Base-by-base conservation (phyloP, 2,329 filamentous ascomycete genomes). In the Calonectria crousiana region DNA sequence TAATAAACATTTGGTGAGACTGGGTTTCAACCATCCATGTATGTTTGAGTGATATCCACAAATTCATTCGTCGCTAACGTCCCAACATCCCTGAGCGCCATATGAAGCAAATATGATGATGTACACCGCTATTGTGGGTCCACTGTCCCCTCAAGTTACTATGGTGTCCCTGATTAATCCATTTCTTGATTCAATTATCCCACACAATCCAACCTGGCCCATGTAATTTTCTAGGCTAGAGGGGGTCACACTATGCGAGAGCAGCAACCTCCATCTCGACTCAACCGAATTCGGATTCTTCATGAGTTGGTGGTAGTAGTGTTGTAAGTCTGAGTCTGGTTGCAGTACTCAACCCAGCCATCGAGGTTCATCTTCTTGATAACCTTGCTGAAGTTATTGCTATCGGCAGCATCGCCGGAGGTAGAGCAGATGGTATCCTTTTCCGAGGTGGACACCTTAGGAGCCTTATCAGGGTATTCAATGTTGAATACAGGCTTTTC, bases 401-500 rank as follows among this genome's bases (percentile, higher is more conserved):
- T 86, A 3, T 85, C 88, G 3, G 81, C 76, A 6, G 87, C 87
- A 18, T 81, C 78, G 28, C 82, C 84, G 52, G 76, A 71, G 49
- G 73, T 70, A 3, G 84, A 83, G 80, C 91, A 93, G 28, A 87
- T 86, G 9, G 82, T 78, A 6, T 82, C 73, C 76, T 86, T 81
- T 75, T 84, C 76, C 26, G 75, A 73, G 4, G 78, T 66, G 4
- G 82, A 79, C 26, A 89, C 84, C 4, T 77, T 72, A 83, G 82
- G 82, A 10, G 87, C 88, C 11, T 86, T 87, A 53, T 89, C 85
- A 3, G 92, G 92, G 79, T 95, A 95, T 84, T 95, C 93, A 75
- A 95, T 93, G 81, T 94, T 90, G 81, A 94, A 94, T 38, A 95
- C 93, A 2, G 93, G 92, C 82, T 94, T 94, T 38, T 87, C 86